Evolutionary conservation across 1,284 basidiomycete genomes (phyloP).

Genomic region (Cystobasidium pallidum): DNA sequence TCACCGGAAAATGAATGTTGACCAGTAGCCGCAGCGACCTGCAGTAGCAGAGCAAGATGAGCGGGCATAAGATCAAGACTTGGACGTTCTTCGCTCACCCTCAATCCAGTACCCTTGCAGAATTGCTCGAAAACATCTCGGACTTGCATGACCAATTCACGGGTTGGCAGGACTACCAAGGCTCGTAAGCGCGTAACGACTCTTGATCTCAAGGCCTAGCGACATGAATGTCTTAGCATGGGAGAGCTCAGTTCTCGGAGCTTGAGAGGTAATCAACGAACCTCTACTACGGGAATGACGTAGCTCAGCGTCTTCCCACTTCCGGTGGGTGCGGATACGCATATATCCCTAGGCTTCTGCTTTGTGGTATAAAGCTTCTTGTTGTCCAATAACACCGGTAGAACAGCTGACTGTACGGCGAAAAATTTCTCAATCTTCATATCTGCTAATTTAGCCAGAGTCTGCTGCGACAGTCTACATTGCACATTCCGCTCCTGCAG

Average conservation of each 20-base stretch:
- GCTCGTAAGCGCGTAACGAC: conserved; percentile 84
- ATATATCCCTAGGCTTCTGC: conserved; percentile 75
- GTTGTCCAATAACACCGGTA: conserved; percentile 72
- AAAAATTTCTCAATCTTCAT: conserved; percentile 41
- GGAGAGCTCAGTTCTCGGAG: no score
- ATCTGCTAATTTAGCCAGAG: conserved; percentile 10
- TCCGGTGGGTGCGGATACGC: conserved; percentile 96
- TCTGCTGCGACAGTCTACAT: conserved; percentile 6
- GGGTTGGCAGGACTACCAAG: conserved; percentile 87
- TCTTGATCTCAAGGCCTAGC: conserved; percentile 69
- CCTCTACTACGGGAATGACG: conserved; percentile 87
- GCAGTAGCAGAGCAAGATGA: neutral
- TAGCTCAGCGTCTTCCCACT: conserved; percentile 97
- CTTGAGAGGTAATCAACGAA: conserved; percentile 53
- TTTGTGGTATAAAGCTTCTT: conserved; percentile 70
- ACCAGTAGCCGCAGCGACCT: conserved; percentile 79
- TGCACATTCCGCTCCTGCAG: neutral
- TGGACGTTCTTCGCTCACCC: conserved; percentile 62
- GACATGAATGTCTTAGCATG: no score
- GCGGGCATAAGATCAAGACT: neutral
- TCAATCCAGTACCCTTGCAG: conserved; percentile 80
- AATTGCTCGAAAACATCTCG: conserved; percentile 85
- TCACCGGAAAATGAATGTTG: conserved; percentile 83
- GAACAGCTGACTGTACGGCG: conserved; percentile 71
- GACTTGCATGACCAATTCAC: conserved; percentile 93